phyloP scores from a whole-genome alignment of 148 eudicot genomes.

The Polygonum maritimum region DNA sequence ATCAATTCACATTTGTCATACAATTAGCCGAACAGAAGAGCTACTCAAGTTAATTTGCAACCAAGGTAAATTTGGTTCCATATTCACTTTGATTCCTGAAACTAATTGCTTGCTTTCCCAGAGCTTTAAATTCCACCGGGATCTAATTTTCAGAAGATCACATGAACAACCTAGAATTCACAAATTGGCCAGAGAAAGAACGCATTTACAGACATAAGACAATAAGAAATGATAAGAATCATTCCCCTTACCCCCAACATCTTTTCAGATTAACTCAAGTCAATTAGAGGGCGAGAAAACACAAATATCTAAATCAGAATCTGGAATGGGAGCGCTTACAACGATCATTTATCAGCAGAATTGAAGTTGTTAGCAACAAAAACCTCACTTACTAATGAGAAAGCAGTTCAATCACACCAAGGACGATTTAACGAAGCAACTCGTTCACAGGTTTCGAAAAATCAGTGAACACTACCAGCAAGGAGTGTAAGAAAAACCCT shows the following conservation, averaged over 20 bases:
- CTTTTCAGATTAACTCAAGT: neutral
- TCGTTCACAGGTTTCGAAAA: too few species aligned
- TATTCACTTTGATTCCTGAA: neutral
- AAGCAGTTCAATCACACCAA: neutral
- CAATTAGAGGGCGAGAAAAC: neutral
- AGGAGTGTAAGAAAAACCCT: neutral
- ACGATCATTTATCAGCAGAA: neutral
- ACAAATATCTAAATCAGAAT: neutral
- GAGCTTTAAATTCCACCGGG: neutral
- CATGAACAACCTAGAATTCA: neutral
- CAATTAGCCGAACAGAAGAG: neutral
- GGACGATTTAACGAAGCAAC: too few species aligned
- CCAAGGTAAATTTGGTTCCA: neutral
- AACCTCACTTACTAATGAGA: neutral
- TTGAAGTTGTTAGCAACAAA: neutral
- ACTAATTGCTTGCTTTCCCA: neutral
- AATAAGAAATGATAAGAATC: neutral
- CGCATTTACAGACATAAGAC: neutral
- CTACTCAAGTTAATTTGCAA: neutral
- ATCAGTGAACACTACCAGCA: neutral
- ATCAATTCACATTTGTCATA: neutral
- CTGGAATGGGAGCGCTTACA: neutral
- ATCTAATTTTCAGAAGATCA: neutral
- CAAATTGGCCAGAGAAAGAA: neutral
- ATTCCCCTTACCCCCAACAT: neutral